A percentile compares a stretch with the other conserved stretches of the same genome.
Evolutionary conservation across 2,329 filamentous ascomycete genomes (phyloP).

Genomic region (Xylariaceae sp.): DNA sequence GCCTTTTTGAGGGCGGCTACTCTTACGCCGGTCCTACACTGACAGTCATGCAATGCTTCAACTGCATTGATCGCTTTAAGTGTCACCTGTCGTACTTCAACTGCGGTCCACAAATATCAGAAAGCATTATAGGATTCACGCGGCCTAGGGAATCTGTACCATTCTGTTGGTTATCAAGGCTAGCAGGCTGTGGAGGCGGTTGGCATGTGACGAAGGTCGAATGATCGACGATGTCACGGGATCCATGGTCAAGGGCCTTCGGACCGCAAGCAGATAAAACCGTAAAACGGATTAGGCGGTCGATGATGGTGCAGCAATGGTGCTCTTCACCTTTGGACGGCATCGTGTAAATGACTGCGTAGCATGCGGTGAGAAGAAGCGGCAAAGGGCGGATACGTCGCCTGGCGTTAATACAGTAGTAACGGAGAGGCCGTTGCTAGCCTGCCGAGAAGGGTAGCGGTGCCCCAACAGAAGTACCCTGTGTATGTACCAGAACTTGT

Average conservation of each 20-base stretch:
- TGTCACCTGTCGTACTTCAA: neutral
- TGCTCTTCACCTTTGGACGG: constrained; percentile 1
- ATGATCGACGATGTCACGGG: constrained; percentile 18
- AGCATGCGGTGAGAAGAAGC: constrained; percentile 12
- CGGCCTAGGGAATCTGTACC: constrained; percentile 4
- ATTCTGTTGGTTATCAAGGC: constrained; percentile 14
- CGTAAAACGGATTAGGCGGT: constrained; percentile 1
- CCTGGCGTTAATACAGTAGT: neutral
- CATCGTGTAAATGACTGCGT: constrained; percentile 1
- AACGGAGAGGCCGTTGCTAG: constrained; percentile 29
- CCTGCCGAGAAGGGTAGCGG: constrained; percentile 16
- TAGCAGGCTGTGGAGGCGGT: constrained; percentile 7
- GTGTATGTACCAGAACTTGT: constrained; percentile 2
- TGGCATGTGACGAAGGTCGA: constrained; percentile 28
- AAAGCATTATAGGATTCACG: constrained; percentile 6
- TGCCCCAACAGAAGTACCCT: neutral
- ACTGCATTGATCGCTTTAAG: neutral
- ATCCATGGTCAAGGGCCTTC: constrained; percentile 7
- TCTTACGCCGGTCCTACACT: constrained; percentile 16
- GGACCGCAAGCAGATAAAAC: constrained; percentile 11
- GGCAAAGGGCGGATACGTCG: constrained; percentile 16
- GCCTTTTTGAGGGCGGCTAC: constrained; percentile 20
- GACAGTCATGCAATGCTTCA: constrained; percentile 10
- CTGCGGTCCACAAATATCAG: neutral
- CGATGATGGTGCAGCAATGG: constrained; percentile 6